A percentile compares a stretch with the other conserved stretches of the same genome.
phyloP scores from a whole-genome alignment of 805 yeast genomes.

The Saccharomyces eubayanus region DNA sequence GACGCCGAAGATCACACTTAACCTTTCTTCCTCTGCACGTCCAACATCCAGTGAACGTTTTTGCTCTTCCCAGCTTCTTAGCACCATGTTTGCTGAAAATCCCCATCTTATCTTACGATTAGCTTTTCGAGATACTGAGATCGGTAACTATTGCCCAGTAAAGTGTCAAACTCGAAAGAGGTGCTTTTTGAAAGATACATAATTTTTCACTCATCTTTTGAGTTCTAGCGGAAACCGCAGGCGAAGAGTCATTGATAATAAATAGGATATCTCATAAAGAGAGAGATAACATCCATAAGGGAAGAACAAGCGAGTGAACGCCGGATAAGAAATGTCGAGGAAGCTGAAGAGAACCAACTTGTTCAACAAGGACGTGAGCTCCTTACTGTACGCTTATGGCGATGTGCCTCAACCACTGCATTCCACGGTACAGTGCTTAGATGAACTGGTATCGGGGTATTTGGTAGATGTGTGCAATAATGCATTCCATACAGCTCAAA shows the following conservation, averaged over 20 bases:
- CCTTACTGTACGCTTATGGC: conserved; percentile 63
- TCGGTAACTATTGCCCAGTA: not conserved
- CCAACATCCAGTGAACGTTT: conserved; percentile 83
- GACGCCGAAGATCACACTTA: conserved; percentile 67
- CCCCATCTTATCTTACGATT: not conserved
- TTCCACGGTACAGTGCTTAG: conserved; percentile 57
- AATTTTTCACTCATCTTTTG: not conserved
- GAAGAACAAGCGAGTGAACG: not conserved
- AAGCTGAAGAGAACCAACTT: conserved; percentile 36
- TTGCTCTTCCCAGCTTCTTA: conserved; percentile 37
- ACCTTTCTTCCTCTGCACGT: conserved; percentile 77
- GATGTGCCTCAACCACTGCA: conserved; percentile 60
- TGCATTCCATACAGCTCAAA: conserved; percentile 42
- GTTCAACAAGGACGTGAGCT: conserved; percentile 44
- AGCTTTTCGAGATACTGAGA: not conserved
- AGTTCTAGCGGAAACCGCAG: not conserved
- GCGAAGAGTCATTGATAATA: not conserved
- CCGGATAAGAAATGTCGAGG: conserved; percentile 22
- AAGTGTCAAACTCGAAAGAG: not conserved
- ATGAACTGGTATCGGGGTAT: conserved; percentile 59
- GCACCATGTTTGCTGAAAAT: not conserved
- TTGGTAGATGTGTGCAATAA: conserved; percentile 52
- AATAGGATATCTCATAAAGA: not conserved
- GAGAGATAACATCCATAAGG: not conserved
- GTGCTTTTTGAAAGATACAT: not conserved